Evolutionary conservation across 2,329 filamentous ascomycete species (phyloP).

Genomic region (Simplicillium sp.): DNA sequence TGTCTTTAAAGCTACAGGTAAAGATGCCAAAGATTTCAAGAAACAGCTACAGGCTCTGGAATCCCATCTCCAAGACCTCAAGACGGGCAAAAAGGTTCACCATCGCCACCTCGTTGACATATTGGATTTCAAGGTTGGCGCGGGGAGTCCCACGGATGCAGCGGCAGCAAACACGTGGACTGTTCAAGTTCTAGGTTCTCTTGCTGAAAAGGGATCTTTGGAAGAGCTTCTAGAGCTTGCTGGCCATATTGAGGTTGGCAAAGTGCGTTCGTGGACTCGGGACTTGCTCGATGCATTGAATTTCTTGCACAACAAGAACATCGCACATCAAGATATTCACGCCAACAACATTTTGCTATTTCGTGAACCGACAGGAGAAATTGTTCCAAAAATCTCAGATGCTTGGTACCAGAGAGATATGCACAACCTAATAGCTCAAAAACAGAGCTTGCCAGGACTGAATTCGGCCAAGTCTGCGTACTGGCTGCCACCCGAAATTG

Average conservation of each 20-base stretch:
- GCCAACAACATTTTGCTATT: slow-evolving; percentile 71
- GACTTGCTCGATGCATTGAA: slow-evolving; percentile 83
- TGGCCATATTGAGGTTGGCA: slow-evolving; percentile 62
- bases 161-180: slow-evolving; percentile 46
- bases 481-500: slow-evolving; percentile 75
- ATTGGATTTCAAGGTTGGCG: slow-evolving; percentile 72
- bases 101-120: slow-evolving; percentile 73
- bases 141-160: slow-evolving; percentile 31
- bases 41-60: slow-evolving; percentile 71
- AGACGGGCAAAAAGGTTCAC: slow-evolving; percentile 60
- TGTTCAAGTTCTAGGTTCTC: slow-evolving; percentile 64
- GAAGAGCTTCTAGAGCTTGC: slow-evolving; percentile 74
- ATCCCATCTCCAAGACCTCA: slow-evolving; percentile 64
- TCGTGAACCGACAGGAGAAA: slow-evolving; percentile 56
- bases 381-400: slow-evolving; percentile 67
- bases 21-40: slow-evolving; percentile 57
- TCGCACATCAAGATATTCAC: slow-evolving; percentile 78
- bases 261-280: slow-evolving; percentile 81
- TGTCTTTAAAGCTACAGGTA: slow-evolving; percentile 44
- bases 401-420: slow-evolving; percentile 61
- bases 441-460: slow-evolving; percentile 40
- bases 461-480: slow-evolving; percentile 64
- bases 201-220: slow-evolving; percentile 74
- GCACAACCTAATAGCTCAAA: slow-evolving; percentile 47
- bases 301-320: slow-evolving; percentile 75